Conservation (phyloP, 1,284 basidiomycete genomes). For the Pseudozyma hubeiensis region DNA sequence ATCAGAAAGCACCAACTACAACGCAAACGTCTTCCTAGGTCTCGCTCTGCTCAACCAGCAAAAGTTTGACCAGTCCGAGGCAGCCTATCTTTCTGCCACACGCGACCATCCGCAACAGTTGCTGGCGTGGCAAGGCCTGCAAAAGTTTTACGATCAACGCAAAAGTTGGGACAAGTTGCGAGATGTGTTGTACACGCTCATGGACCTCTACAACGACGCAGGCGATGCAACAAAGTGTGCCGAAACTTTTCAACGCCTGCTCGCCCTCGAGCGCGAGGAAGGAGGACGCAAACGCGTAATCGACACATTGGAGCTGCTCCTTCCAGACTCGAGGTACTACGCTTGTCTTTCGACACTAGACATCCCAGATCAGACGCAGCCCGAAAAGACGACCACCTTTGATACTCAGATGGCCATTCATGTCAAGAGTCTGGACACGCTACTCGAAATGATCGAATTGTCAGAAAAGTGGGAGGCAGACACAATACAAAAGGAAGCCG, state of each 20-base stretch:
- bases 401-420: conserved; percentile 76
- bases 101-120: conserved; percentile 61
- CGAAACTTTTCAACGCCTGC: conserved; percentile 80
- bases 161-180: conserved; percentile 65
- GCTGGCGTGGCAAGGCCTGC: conserved; percentile 70
- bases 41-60: conserved; percentile 58
- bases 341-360: conserved; percentile 77
- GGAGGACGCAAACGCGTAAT: conserved; percentile 69
- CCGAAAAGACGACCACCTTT: conserved; percentile 71
- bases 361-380: conserved; percentile 80
- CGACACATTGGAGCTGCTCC: conserved; percentile 75
- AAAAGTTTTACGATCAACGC: conserved; percentile 68
- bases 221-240: conserved; percentile 81
- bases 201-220: conserved; percentile 61
- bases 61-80: conserved; percentile 51
- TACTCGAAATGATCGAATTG: conserved; percentile 57
- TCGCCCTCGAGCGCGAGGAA: conserved; percentile 76
- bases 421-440: conserved; percentile 69
- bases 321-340: conserved; percentile 81
- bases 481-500: conserved; percentile 54
- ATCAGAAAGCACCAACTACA: conserved; percentile 63
- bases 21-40: conserved; percentile 64
- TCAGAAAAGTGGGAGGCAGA: conserved; percentile 53
- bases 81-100: conserved; percentile 67
- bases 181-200: conserved; percentile 58